Evolutionary conservation across 495 filamentous ascomycete genomes (phyloP), one percentile per base, ranked within the genome.

Genomic region (Penicillium subrubescens): DNA sequence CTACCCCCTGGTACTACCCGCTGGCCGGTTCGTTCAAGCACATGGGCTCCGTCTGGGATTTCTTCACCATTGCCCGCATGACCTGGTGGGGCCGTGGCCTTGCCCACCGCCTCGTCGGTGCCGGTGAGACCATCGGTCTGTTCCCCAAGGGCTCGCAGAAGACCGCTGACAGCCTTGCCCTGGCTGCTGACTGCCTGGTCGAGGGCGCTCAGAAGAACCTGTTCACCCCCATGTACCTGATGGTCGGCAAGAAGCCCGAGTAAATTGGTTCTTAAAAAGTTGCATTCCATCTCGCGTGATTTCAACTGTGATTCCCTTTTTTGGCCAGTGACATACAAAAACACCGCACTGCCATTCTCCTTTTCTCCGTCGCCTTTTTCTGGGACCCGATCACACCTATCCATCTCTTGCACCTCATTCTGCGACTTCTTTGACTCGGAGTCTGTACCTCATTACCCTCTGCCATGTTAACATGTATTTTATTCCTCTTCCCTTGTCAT

Each of bases 181-280:
- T 87, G 62, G 95, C 91, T 21, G 95, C 86, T 27, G 96, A 98
- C 75, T 90, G 87, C 65, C 83, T 99, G 58, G 95, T 97, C 8
- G 92, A 89, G 51, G 95, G 95, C 79, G 95, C 88, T 41, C 89
- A 91, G 84, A 87, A 92, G 84, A 91, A 97, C 73, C 85, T 99
- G 19, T 99, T 99, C 82, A 99, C 95, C 0, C 95, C 95, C 41
- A 99, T 99, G 95, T 98, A 97, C 82, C 81, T 99, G 75, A 97
- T 99, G 95, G 88, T 99, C 61, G 95, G 86, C 41, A 87, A 93
- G 79, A 99, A 99, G 83, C 92, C 94, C 51, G 75, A 81, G 75
- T 82, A 81, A 74, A 71, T 48, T 15, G 31, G 52, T 19, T 7
- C n/a, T 33, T 17, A 17, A 56, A 56, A 39, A 35, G 34, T 56